Base-by-base conservation (phyloP, 1,139 yeast genomes). In the Debaryomyces robertsiae region DNA sequence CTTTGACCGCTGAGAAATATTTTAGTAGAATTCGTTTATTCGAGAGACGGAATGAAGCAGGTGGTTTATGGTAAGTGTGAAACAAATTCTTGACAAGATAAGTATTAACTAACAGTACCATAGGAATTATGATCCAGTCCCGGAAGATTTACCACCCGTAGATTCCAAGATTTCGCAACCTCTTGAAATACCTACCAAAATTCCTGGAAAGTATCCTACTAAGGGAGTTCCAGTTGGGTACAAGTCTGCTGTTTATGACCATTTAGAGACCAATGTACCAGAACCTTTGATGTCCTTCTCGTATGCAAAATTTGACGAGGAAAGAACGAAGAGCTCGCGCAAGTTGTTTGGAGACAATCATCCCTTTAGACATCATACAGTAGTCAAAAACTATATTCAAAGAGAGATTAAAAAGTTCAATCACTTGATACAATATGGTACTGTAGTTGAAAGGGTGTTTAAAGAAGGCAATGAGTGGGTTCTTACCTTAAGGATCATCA, bases 261-360 rank as follows among this genome's bases (percentile, higher is more conserved):
- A 70, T 35, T 61, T 83, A 41, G 86, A 80, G 52, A 80, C 89
- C 6, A 83, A 83, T 54, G 81, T 82, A 29, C 84, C 82, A 14
- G 69, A 68, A 40, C 67, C 64, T 30, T 54, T 80, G 35, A 82
- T 83, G 88, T 78, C 75, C 39, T 82, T 73, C 53, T 69, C 73
- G 17, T 70, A 69, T 32, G 55, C 54, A 18, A 77, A 36, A 3
- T 81, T 62, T 41, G 75, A 42, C 43, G 57, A n/a, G 50, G 45
- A 38, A 9, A 43, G 40, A 4, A 41, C 53, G 3, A 43, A 41
- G 17, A 43, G 33, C 6, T 52, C 58, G 2, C 43, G 50, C 7
- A 47, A 42, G 7, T 51, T 50, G 31, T 54, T 45, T 39, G 61
- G 61, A 3, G 44, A 51, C 13, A 63, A 32, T 46, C 67, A 30